Evolutionary conservation across 2,329 filamentous ascomycete genomes (phyloP), one percentile per base, ranked within the genome.

Genomic region (Talaromyces piceae): DNA sequence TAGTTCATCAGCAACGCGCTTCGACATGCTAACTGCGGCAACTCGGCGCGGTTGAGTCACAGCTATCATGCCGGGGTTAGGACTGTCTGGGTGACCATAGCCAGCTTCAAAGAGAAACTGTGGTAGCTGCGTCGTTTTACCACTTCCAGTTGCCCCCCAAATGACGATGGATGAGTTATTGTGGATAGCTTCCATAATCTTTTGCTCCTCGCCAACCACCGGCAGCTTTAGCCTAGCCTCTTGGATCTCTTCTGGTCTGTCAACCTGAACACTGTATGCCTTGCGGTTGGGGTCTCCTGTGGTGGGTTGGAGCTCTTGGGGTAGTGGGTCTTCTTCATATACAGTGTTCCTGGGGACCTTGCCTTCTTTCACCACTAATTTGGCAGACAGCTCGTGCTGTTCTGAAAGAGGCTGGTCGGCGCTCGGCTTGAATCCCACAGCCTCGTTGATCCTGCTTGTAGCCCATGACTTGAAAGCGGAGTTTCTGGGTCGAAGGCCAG

Each of bases 181-280:
- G 68, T 96, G 86, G 45, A 98, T 89, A 1, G 91, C 90, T 69
- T 98, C 93, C 91, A 98, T 97, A 26, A 98, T 91, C 62, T 86
- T 90, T 65, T 98, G 93, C 68, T 98, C 93, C 67, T 97, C 91
- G 1, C 88, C 88, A 1, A 97, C 89, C 1, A 98, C 88, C 0
- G 93, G 93, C 13, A 98, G 77, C 51, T 87, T 82, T 44, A 94
- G 68, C 11, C 93, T 83, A 9, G 84, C 81, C 45, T 84, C 80
- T 65, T 96, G 88, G 20, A 97, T 86, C 16, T 86, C 84, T 4
- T 83, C 72, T 0, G 80, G 73, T 52, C 93, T 81, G 33, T 80
- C 73, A 2, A 96, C 83, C 1, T 80, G 68, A 1, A 96, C 84
- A 54, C 83, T 86, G 64, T 83, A 91, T 1, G 86, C 86, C 62